Evolutionary conservation across 306 rosid species (phyloP).

Genomic region (Urtica urens): DNA sequence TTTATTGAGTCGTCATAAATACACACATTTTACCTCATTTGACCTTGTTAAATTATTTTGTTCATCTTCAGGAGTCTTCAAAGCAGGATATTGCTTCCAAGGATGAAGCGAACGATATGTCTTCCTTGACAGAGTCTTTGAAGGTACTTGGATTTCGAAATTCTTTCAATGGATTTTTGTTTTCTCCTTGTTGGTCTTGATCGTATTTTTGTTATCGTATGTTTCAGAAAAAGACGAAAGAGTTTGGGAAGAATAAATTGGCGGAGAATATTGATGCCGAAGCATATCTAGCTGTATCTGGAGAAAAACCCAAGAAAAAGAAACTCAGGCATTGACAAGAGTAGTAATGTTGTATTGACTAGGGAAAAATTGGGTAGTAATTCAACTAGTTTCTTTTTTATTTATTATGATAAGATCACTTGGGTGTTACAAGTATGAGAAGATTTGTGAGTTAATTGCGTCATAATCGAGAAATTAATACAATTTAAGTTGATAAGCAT

Average conservation of each 20-base stretch:
- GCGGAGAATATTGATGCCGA: slow-evolving; percentile 48
- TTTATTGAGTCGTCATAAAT: not conserved
- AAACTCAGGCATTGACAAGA: slow-evolving; percentile 26
- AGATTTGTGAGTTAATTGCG: too few relatives aligned
- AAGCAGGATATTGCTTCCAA: slow-evolving; percentile 28
- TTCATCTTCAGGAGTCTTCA: slow-evolving; percentile 49
- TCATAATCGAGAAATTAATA: too few relatives aligned
- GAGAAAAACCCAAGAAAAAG: slow-evolving; percentile 42
- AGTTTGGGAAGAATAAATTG: slow-evolving; percentile 43
- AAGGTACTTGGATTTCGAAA: slow-evolving; percentile 41
- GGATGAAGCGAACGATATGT: slow-evolving; percentile 33
- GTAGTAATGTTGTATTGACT: too few relatives aligned
- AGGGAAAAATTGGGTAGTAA: too few relatives aligned
- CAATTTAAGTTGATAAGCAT: too few relatives aligned
- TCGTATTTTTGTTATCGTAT: not conserved
- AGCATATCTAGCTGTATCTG: slow-evolving; percentile 40
- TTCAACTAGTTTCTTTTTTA: too few relatives aligned
- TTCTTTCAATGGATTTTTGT: not conserved
- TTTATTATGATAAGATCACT: too few relatives aligned
- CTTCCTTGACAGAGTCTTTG: slow-evolving; percentile 42
- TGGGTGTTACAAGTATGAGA: too few relatives aligned
- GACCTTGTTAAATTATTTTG: slow-evolving; percentile 1
- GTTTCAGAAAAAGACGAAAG: slow-evolving; percentile 54
- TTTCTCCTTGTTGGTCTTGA: not conserved
- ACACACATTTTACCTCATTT: not conserved